phyloP scores from a whole-genome alignment of 192 early-diverging fungal species.

The Martensiomyces pterosporus region DNA sequence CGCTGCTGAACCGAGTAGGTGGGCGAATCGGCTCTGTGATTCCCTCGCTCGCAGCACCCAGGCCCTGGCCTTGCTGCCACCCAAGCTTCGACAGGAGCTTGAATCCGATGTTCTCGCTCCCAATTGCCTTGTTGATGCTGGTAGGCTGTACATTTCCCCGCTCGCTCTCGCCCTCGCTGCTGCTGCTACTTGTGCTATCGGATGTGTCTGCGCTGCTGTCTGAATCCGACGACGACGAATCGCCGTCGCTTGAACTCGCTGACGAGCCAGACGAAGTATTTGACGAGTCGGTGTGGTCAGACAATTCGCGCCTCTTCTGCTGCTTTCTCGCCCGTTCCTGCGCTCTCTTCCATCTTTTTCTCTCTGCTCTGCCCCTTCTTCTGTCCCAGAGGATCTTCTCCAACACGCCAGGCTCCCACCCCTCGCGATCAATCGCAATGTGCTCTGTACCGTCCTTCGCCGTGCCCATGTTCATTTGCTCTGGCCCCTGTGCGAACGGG shows the following conservation, averaged over 20 bases:
- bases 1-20: conserved; percentile 29
- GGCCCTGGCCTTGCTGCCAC: conserved; percentile 42
- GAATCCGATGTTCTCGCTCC: conserved; percentile 43
- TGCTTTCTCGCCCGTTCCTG: conserved; percentile 6
- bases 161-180: not conserved
- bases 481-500: not conserved
- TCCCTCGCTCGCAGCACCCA: conserved; percentile 33
- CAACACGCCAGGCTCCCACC: conserved; percentile 27
- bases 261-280: conserved; percentile 4
- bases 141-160: conserved; percentile 1
- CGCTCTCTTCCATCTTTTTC: conserved; percentile 16
- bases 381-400: conserved; percentile 36
- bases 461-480: not conserved
- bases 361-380: conserved; percentile 14
- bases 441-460: not conserved
- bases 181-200: conserved; percentile 1
- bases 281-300: conserved; percentile 8
- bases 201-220: conserved; percentile 1
- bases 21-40: conserved; percentile 38
- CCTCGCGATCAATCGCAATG: conserved; percentile 24
- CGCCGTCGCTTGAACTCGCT: not conserved
- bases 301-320: not conserved
- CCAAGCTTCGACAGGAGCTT: conserved; percentile 39
- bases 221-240: conserved; percentile 8
- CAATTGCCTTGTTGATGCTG: conserved; percentile 30